A percentile compares a stretch with the other conserved stretches of the same genome.
Conservation (phyloP, 257 asterid genomes). For the Salvia hispanica region DNA sequence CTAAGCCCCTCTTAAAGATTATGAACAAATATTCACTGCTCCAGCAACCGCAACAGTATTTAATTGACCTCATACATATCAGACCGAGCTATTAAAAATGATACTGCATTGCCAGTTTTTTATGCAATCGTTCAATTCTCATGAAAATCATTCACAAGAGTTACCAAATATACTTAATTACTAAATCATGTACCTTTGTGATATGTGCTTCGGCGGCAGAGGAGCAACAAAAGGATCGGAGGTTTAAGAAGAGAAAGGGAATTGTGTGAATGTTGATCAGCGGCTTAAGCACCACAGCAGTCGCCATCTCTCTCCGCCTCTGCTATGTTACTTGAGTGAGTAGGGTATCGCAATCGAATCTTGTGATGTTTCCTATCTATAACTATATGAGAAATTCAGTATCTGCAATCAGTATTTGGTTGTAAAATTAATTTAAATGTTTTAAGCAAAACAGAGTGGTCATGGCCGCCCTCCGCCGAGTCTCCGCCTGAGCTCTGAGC, state of each 20-base stretch:
- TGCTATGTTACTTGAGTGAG: background rate
- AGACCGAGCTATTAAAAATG: no score
- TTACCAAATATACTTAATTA: background rate
- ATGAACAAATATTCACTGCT: no score
- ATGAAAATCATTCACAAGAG: background rate
- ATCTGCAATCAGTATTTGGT: no score
- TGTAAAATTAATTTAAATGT: no score
- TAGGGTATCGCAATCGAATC: no score
- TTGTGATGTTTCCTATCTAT: no score
- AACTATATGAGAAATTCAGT: no score
- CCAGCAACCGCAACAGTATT: no score
- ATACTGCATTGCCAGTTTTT: background rate
- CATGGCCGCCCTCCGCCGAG: no score
- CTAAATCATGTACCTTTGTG: constrained; percentile 45
- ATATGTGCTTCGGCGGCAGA: constrained; percentile 58
- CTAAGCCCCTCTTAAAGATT: background rate
- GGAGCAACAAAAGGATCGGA: constrained; percentile 35
- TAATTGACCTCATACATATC: no score
- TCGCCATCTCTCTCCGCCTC: constrained; percentile 17
- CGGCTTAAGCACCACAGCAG: constrained; percentile 31
- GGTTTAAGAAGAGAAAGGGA: constrained; percentile 4
- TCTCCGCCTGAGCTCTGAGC: no score
- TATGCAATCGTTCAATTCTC: background rate
- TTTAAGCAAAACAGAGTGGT: no score
- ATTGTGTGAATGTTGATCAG: background rate